Conservation (phyloP, 2,329 filamentous ascomycete genomes). For the Fusarium dlaminii region DNA sequence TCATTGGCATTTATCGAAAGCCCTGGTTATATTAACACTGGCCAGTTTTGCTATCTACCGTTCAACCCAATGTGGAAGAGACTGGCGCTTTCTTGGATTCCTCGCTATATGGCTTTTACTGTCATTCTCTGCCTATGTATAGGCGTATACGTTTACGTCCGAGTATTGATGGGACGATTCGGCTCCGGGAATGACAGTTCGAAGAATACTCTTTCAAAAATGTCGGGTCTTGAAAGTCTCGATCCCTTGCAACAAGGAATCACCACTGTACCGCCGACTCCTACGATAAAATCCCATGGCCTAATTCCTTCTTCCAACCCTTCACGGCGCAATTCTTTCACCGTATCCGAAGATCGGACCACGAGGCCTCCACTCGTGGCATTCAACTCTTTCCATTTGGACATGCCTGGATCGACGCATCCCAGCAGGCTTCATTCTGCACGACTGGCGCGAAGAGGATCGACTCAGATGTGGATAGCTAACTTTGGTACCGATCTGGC, state of each 20-base stretch:
- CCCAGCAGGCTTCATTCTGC: constrained; percentile 23
- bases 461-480: constrained; percentile 32
- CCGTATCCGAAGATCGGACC: constrained; percentile 9
- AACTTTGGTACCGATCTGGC: constrained; percentile 25
- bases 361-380: constrained; percentile 28
- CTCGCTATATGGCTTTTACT: constrained; percentile 74
- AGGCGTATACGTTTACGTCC: constrained; percentile 76
- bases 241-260: constrained; percentile 11
- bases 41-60: constrained; percentile 76
- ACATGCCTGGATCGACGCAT: constrained; percentile 5
- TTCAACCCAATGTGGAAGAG: constrained; percentile 74
- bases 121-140: constrained; percentile 72
- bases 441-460: constrained; percentile 19
- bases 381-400: constrained; percentile 23
- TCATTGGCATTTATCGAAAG: constrained; percentile 70
- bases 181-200: constrained; percentile 30
- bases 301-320: constrained; percentile 45
- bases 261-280: constrained; percentile 39
- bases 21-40: constrained; percentile 68
- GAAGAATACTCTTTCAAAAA: constrained; percentile 22
- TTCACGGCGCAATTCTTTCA: constrained; percentile 14
- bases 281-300: constrained; percentile 47
- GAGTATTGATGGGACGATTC: constrained; percentile 54
- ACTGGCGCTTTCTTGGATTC: constrained; percentile 75
- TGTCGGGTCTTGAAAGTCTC: constrained; percentile 11